phyloP scores from a whole-genome alignment of 163 green algal species.

The Volvox carteri region DNA sequence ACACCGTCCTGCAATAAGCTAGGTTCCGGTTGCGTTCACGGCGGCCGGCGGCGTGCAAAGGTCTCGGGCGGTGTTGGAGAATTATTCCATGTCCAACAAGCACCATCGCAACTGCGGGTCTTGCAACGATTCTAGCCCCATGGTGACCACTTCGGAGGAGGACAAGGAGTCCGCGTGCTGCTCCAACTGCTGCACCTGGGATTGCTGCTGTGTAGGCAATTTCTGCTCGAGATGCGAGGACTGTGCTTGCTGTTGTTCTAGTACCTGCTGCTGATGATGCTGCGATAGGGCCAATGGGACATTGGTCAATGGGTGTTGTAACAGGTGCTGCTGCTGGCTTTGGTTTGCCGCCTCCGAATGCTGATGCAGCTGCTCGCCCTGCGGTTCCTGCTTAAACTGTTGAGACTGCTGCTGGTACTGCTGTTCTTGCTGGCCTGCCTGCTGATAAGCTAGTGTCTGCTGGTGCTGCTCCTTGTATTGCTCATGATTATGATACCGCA shows the following conservation, averaged over 20 bases:
- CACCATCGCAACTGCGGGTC: constrained; percentile 30
- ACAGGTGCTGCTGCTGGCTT: too few relatives aligned
- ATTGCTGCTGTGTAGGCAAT: not conserved
- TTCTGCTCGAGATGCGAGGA: not conserved
- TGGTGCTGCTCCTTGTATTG: not conserved
- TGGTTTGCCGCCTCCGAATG: too few relatives aligned
- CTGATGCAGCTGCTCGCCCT: too few relatives aligned
- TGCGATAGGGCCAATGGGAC: too few relatives aligned
- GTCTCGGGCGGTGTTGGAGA: too few relatives aligned
- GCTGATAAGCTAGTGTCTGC: not conserved
- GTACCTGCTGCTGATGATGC: too few relatives aligned
- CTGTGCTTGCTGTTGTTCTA: not conserved
- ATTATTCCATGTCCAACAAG: not conserved
- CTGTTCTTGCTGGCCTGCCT: not conserved
- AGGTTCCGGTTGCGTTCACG: too few relatives aligned
- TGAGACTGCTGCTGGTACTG: not conserved
- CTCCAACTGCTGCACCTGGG: not conserved
- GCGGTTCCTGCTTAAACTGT: too few relatives aligned
- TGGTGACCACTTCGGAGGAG: not conserved
- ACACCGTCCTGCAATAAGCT: too few relatives aligned
- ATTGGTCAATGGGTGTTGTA: too few relatives aligned
- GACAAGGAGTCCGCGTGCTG: not conserved
- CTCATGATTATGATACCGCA: too few relatives aligned
- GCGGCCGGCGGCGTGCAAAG: too few relatives aligned
- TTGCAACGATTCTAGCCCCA: not conserved